Evolutionary conservation across 2,329 filamentous ascomycete species (phyloP).

Genomic region (Fusarium sterilihyphosum): DNA sequence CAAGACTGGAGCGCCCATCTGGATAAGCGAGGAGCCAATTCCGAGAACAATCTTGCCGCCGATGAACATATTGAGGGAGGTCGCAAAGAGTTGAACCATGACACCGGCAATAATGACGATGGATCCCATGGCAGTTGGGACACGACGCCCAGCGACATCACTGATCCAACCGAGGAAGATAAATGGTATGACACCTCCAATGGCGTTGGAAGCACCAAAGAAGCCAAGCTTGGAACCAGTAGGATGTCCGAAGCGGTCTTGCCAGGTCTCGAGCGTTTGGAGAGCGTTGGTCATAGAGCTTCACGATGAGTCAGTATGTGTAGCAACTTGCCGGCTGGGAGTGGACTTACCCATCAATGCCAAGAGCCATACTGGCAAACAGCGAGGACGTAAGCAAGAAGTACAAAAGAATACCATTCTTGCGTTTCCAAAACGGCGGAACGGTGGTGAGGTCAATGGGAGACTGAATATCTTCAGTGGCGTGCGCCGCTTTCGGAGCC

Average conservation of each 20-base stretch:
- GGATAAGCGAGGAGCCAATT: constrained; percentile 50
- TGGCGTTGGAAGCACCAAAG: constrained; percentile 52
- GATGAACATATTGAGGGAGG: constrained; percentile 50
- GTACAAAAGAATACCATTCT: constrained; percentile 55
- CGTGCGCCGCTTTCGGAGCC: constrained; percentile 48
- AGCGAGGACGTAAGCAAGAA: constrained; percentile 56
- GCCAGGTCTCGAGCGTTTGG: constrained; percentile 51
- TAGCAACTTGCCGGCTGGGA: fast-evolving
- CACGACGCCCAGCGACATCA: constrained; percentile 48
- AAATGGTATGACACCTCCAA: constrained; percentile 53
- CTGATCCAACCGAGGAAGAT: constrained; percentile 50
- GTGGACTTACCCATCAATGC: constrained; percentile 53
- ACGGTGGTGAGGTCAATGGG: constrained; percentile 46
- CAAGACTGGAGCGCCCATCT: constrained; percentile 55
- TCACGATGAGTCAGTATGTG: not conserved
- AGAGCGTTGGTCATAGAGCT: constrained; percentile 53
- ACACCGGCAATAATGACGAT: constrained; percentile 52
- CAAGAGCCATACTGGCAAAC: constrained; percentile 53
- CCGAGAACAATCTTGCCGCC: constrained; percentile 52
- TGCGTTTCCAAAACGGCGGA: constrained; percentile 50
- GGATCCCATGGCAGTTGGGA: constrained; percentile 50
- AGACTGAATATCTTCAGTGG: constrained; percentile 45
- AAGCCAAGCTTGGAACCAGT: constrained; percentile 51
- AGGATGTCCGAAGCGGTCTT: constrained; percentile 51
- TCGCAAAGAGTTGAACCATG: constrained; percentile 50